Conservation (phyloP, 306 rosid genomes). For the Begonia fuchsioides region DNA sequence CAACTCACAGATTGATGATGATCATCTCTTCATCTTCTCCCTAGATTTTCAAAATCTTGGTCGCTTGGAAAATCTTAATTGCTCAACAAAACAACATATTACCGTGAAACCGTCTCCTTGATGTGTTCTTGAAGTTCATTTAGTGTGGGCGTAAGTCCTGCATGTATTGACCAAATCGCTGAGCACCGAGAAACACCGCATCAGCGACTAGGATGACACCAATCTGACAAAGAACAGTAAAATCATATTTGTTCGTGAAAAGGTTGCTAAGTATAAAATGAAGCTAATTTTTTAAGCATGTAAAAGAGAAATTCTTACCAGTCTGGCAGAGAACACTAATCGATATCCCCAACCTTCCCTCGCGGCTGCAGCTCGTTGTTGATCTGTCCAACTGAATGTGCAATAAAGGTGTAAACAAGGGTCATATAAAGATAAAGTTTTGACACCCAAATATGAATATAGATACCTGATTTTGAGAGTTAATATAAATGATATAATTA, state of each 20-base stretch:
- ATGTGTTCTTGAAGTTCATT: conserved; percentile 2
- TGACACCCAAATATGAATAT: no score
- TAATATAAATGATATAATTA: no score
- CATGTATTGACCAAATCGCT: conserved; percentile 51
- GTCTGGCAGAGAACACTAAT: conserved; percentile 71
- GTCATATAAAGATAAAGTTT: no score
- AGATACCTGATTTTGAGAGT: no score
- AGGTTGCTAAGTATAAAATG: not conserved
- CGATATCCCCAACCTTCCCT: conserved; percentile 86
- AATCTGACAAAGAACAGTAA: conserved; percentile 20
- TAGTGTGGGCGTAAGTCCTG: conserved; percentile 58
- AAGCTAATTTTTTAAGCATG: not conserved
- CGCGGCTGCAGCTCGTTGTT: conserved; percentile 73
- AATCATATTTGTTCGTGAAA: no score
- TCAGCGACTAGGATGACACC: conserved; percentile 55
- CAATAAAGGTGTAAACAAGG: conserved; percentile 4
- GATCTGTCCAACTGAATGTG: conserved; percentile 74
- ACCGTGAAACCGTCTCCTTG: no score
- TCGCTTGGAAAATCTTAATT: no score
- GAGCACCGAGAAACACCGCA: conserved; percentile 64
- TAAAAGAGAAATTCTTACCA: conserved; percentile 35
- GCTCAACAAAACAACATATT: no score
- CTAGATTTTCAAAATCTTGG: no score
- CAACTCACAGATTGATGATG: no score
- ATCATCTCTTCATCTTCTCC: no score